These are phyloP conservation scores for Chaetoscypha palmicola DNA, from an alignment of 2,329 filamentous ascomycete species.

Conservation along the genomic window DNA sequence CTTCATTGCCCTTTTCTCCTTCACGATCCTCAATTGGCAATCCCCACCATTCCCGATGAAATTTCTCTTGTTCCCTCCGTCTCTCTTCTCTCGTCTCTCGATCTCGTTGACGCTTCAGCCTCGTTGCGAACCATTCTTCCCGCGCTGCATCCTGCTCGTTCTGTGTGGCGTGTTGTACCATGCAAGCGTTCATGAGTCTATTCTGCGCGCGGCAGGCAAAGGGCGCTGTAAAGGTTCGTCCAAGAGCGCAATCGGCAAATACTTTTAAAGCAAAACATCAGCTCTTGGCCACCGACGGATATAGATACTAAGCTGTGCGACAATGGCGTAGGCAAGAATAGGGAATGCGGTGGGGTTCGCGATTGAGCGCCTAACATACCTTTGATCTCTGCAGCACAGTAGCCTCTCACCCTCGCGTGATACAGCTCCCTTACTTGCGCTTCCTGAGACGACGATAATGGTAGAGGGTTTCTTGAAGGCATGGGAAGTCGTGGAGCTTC, in stretches of 20 bases:
- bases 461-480: constrained; percentile 70
- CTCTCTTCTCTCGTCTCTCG: constrained; percentile 56
- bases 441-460: constrained; percentile 76
- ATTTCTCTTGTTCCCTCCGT: constrained; percentile 56
- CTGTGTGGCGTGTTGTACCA: constrained; percentile 78
- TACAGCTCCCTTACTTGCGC: constrained; percentile 74
- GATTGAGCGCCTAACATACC: constrained; percentile 41
- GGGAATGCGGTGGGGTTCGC: not conserved
- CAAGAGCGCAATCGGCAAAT: constrained; percentile 83
- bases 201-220: constrained; percentile 78
- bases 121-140: constrained; percentile 84
- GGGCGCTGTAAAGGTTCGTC: constrained; percentile 78
- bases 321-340: not conserved
- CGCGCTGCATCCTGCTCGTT: constrained; percentile 80
- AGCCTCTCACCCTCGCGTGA: constrained; percentile 67
- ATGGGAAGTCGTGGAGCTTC: constrained; percentile 29
- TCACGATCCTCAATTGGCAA: constrained; percentile 51
- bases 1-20: constrained; percentile 47
- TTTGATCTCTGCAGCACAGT: constrained; percentile 74
- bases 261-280: constrained; percentile 43
- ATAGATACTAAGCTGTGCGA: not conserved
- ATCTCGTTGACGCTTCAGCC: constrained; percentile 62
- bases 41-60: constrained; percentile 62
- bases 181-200: constrained; percentile 87
- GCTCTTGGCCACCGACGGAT: not conserved